phyloP scores from a whole-genome alignment of 495 filamentous ascomycete genomes.

The Hyphodiscus hymeniophilus region DNA sequence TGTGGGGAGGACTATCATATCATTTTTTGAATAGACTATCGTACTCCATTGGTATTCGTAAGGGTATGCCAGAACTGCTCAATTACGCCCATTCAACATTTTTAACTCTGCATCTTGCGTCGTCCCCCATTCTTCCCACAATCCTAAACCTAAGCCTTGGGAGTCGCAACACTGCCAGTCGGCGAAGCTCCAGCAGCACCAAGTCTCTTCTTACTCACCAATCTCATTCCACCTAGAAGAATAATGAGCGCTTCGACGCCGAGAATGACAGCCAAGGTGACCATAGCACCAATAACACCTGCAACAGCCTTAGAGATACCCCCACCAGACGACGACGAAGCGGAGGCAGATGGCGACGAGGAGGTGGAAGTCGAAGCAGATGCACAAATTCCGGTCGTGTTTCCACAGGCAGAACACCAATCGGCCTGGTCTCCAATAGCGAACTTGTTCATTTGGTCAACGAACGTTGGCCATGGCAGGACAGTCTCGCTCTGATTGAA shows the following conservation, averaged over 20 bases:
- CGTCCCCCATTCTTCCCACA: neutral
- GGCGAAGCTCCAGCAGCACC: neutral
- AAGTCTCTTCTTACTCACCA: slow-evolving; percentile 30
- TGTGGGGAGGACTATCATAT: too few species aligned
- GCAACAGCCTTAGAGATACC: slow-evolving; percentile 41
- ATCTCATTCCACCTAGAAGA: slow-evolving; percentile 34
- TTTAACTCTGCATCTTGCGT: too few species aligned
- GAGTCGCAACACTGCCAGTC: neutral
- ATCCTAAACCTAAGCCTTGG: too few species aligned
- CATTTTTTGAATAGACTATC: too few species aligned
- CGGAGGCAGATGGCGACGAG: neutral
- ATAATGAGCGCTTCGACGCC: slow-evolving; percentile 34
- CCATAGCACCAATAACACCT: slow-evolving; percentile 42
- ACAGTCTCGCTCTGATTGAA: slow-evolving; percentile 49
- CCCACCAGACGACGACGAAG: slow-evolving; percentile 7
- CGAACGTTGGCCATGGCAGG: slow-evolving; percentile 58
- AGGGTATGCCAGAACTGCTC: too few species aligned
- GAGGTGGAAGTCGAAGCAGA: slow-evolving; percentile 22
- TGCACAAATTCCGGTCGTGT: slow-evolving; percentile 50
- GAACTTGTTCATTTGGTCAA: slow-evolving; percentile 47
- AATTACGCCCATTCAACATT: too few species aligned
- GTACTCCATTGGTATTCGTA: too few species aligned
- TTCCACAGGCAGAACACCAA: slow-evolving; percentile 68
- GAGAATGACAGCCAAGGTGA: slow-evolving; percentile 37
- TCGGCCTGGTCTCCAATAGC: slow-evolving; percentile 47